Evolutionary conservation across 2,329 filamentous ascomycete species (phyloP), one percentile per base, ranked within the genome.

Genomic region (Cladophialophora chaetospira): DNA sequence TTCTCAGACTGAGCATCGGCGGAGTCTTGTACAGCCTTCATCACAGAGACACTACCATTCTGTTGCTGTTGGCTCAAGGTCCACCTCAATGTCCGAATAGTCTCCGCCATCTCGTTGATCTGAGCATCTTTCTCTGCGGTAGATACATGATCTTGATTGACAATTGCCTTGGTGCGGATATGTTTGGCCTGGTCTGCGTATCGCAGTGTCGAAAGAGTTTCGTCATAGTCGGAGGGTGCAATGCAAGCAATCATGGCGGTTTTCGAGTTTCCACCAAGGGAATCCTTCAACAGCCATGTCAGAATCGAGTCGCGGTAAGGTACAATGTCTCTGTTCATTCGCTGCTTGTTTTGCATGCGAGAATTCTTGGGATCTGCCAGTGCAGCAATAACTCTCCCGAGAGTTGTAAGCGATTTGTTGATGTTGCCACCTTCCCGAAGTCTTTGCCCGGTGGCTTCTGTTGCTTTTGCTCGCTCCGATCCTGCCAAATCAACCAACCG

Each of bases 241-340:
- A 99, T 96, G 71, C 94, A 97, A 6, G 94, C 94, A 67, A 99
- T 97, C 94, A 99, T 99, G 61, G 94, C 94, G 8, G 94, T 99
- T 75, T 97, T 99, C 69, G 88, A 93, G 80, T 99, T 99, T 53
- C 94, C 94, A 10, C 94, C 94, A 0, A 99, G 80, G 1, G 89
- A 95, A 73, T 99, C 94, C 72, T 97, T 97, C 63, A 99, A 81
- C 3, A 99, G 82, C 93, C 93, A 88, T 9, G 85, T 88, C 28
- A 88, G 74, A 40, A 88, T 85, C 1, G 91, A 96, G 74, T 99
- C 94, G 63, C 94, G 87, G 73, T 97, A 99, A 4, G 94, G 94
- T 2, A 99, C 88, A 5, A 91, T 84, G 25, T 92, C 84, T 62
- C 82, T 83, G 63, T 83, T 83, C 62, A 78, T 78, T 69, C 89